Evolutionary conservation across 441 rosid genomes (phyloP).

Genomic region (Jatropha multifida): DNA sequence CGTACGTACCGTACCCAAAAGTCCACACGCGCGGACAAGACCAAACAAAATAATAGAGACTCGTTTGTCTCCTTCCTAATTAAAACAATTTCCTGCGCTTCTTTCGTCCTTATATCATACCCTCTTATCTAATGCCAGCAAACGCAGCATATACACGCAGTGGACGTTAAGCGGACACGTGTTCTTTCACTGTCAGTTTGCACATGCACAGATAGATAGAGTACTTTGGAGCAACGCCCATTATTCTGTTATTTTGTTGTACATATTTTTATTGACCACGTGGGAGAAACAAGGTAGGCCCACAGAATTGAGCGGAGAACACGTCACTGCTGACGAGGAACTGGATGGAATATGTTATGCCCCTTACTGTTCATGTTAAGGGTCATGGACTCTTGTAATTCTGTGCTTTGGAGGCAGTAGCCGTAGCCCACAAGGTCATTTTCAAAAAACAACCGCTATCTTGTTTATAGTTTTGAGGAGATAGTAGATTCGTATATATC

Average conservation of each 20-base stretch:
- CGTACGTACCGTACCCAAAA: background rate
- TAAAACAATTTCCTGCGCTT: background rate
- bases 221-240: background rate
- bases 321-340: slow-evolving; percentile 20
- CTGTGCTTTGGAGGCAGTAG: background rate
- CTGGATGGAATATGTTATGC: background rate
- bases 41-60: background rate
- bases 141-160: slow-evolving; percentile 5
- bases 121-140: background rate
- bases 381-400: background rate
- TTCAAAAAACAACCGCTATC: too few relatives aligned
- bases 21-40: background rate
- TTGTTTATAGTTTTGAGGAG: too few relatives aligned
- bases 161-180: slow-evolving; percentile 8
- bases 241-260: background rate
- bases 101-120: background rate
- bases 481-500: too few relatives aligned
- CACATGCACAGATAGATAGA: background rate
- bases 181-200: background rate
- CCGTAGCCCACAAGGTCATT: too few relatives aligned
- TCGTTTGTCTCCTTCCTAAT: slow-evolving; percentile 15
- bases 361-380: background rate
- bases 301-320: background rate
- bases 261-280: background rate
- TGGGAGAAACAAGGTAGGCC: background rate